Conservation (phyloP, 106 monocot genomes). For the Acanthochlamys bracteata region DNA sequence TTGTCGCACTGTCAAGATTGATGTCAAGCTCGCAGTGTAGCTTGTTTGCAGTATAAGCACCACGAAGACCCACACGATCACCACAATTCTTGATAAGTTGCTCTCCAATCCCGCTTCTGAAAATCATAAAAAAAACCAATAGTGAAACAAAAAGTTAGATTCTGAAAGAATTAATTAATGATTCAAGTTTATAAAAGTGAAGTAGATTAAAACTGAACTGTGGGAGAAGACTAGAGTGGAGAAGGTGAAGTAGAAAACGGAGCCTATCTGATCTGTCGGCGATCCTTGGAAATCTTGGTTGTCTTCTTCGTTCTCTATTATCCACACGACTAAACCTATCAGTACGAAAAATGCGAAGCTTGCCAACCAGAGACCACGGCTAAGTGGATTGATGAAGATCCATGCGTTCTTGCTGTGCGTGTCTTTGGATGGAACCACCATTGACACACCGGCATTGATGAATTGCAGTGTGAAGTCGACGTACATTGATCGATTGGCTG, state of each 20-base stretch:
- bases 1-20: conserved; percentile 19
- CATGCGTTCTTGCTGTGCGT: conserved; percentile 20
- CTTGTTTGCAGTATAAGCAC: conserved; percentile 13
- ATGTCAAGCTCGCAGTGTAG: conserved; percentile 25
- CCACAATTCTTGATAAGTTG: conserved; percentile 6
- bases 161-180: too few relatives aligned
- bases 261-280: conserved; percentile 26
- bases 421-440: conserved; percentile 56
- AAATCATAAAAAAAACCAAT: too few relatives aligned
- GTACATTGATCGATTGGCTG: conserved; percentile 50
- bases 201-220: conserved; percentile 23
- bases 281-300: conserved; percentile 43
- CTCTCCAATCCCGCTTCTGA: conserved; percentile 11
- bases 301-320: conserved; percentile 38
- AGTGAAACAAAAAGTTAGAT: too few relatives aligned
- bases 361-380: conserved; percentile 28
- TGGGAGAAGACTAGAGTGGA: conserved; percentile 63
- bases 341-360: conserved; percentile 28
- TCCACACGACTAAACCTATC: conserved; percentile 51
- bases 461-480: conserved; percentile 58
- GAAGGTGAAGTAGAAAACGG: conserved; percentile 58
- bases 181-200: too few relatives aligned
- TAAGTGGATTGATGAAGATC: conserved; percentile 44
- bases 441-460: conserved; percentile 43
- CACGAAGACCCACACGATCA: conserved; percentile 26